Evolutionary conservation across 2,329 filamentous ascomycete species (phyloP).

Genomic region (Penicillium sp.): DNA sequence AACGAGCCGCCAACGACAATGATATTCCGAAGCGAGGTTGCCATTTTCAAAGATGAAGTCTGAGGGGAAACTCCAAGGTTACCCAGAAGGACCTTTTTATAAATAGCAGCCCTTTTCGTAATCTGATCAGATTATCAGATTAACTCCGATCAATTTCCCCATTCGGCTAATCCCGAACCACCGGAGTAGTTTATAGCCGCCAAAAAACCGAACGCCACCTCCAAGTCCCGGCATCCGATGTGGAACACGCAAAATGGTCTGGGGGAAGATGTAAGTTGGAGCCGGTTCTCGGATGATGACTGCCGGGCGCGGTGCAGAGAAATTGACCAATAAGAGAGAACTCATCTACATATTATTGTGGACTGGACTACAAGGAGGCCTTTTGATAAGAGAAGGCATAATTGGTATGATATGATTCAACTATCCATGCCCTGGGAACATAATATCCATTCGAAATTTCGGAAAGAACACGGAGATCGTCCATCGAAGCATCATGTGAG

Average conservation of each 20-base stretch:
- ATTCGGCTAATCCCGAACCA: neutral
- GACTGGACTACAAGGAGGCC: neutral
- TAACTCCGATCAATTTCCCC: neutral
- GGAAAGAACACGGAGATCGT: neutral
- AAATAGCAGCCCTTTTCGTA: neutral
- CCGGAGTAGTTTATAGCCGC: neutral
- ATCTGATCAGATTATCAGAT: constrained; percentile 4
- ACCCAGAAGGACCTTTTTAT: neutral
- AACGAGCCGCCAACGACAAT: constrained; percentile 33
- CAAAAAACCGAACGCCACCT: neutral
- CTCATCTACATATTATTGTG: neutral
- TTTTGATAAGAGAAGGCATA: no score
- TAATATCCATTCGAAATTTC: neutral
- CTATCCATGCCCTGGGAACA: neutral
- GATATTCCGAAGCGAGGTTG: constrained; percentile 26
- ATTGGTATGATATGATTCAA: neutral
- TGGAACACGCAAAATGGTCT: no score
- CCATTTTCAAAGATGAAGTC: constrained; percentile 17
- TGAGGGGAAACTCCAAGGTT: neutral
- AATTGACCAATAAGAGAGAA: neutral
- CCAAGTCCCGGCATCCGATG: neutral
- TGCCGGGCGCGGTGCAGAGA: neutral
- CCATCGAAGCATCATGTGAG: neutral
- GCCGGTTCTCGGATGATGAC: neutral
- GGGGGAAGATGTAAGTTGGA: neutral